Conservation (phyloP, 768 basidiomycete species). For the Suillus subluteus region DNA sequence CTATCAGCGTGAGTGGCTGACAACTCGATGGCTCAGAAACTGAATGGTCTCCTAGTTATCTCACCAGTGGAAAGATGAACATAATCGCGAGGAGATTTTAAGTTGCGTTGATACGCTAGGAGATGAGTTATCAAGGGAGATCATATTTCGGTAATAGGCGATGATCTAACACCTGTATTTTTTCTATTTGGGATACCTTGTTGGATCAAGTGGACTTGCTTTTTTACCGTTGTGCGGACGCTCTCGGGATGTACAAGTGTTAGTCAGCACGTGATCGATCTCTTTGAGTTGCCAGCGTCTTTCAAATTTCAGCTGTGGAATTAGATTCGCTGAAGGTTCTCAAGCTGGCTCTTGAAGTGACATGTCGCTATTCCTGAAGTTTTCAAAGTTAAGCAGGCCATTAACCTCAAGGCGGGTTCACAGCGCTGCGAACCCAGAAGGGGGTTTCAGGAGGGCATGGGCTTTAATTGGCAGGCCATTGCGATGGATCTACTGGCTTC, state of each 20-base stretch:
- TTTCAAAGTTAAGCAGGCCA: not conserved
- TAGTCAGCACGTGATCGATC: not conserved
- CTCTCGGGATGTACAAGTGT: not conserved
- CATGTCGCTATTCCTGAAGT: not conserved
- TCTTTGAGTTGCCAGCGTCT: too few relatives aligned
- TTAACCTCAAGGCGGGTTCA: not conserved
- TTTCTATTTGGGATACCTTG: not conserved
- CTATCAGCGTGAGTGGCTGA: conserved; percentile 26
- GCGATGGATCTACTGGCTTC: conserved; percentile 53
- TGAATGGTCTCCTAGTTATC: conserved; percentile 24
- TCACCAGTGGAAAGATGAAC: conserved; percentile 31
- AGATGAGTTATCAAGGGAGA: conserved; percentile 41
- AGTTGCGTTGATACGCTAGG: conserved; percentile 52
- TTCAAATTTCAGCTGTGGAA: too few relatives aligned
- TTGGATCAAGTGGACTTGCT: not conserved
- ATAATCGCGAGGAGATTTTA: conserved; percentile 39
- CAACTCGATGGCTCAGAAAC: conserved; percentile 7
- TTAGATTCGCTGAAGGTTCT: not conserved
- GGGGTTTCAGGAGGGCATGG: not conserved
- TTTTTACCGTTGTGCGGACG: not conserved
- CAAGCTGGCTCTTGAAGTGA: not conserved
- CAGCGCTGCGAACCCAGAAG: not conserved
- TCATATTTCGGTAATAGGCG: conserved; percentile 39
- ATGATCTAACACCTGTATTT: not conserved
- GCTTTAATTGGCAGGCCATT: not conserved